These are phyloP conservation scores for Pestalotiopsis sp. DNA, from an alignment of 2,329 filamentous ascomycete genomes.

Conservation along the genomic window DNA sequence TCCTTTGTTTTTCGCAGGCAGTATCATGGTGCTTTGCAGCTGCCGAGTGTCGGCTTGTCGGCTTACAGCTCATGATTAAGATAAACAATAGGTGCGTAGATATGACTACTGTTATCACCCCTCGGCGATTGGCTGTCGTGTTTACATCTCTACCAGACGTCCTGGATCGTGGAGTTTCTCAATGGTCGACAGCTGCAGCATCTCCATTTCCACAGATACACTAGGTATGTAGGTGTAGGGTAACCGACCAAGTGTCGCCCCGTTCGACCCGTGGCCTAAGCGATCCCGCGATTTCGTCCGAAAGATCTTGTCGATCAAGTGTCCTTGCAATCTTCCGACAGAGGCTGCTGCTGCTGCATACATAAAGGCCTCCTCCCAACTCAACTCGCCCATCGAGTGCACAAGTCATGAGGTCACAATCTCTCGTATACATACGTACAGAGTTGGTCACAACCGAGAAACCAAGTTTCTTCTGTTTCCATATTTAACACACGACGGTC, in stretches of 20 bases:
- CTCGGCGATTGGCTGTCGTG: no score
- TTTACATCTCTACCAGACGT: no score
- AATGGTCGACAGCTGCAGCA: no score
- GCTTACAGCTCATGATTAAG: no score
- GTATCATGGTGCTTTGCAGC: not conserved
- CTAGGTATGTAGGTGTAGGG: not conserved
- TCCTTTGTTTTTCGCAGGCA: no score
- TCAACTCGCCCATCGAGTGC: not conserved
- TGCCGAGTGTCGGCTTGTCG: not conserved
- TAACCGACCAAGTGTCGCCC: conserved; percentile 5
- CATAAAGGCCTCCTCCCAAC: not conserved
- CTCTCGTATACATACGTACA: not conserved
- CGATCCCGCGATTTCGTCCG: conserved; percentile 10
- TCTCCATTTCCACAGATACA: not conserved
- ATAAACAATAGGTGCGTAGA: no score
- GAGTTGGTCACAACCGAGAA: not conserved
- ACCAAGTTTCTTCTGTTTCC: conserved; percentile 2
- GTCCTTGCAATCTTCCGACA: not conserved
- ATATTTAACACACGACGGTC: conserved; percentile 6
- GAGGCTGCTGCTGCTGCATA: not conserved
- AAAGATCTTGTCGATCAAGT: conserved; percentile 7
- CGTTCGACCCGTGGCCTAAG: not conserved
- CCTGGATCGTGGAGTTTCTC: no score
- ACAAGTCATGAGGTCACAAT: conserved; percentile 9
- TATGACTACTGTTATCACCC: no score